phyloP scores from a whole-genome alignment of 345 rosid genomes.

The Linum lewisii region DNA sequence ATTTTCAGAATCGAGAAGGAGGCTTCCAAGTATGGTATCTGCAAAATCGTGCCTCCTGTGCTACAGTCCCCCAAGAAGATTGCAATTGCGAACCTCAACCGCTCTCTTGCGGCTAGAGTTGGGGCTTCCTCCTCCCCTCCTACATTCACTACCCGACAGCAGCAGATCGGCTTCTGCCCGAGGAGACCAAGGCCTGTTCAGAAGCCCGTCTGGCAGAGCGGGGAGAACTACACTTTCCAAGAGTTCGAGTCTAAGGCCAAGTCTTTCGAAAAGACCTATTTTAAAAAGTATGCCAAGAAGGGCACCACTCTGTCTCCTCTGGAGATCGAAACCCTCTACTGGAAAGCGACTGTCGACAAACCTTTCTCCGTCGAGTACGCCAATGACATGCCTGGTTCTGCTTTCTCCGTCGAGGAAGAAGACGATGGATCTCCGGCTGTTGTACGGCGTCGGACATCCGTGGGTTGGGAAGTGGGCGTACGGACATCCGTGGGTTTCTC shows the following conservation, averaged over 20 bases:
- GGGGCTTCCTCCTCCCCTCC: conserved; percentile 33
- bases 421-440: too few species aligned
- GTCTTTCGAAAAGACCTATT: conserved; percentile 53
- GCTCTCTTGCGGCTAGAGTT: conserved; percentile 62
- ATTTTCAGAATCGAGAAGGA: conserved; percentile 92
- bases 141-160: conserved; percentile 96
- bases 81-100: conserved; percentile 60
- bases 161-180: conserved; percentile 99
- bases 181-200: conserved; percentile 78
- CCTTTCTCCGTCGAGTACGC: conserved; percentile 96
- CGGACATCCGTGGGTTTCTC: too few species aligned
- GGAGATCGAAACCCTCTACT: conserved; percentile 80
- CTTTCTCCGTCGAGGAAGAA: conserved; percentile 62
- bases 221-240: conserved; percentile 67
- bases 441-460: too few species aligned
- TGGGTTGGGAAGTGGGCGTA: too few species aligned
- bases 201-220: conserved; percentile 98
- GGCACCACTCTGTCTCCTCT: conserved; percentile 42
- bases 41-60: conserved; percentile 92
- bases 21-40: conserved; percentile 88
- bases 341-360: conserved; percentile 90
- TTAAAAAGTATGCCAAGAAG: conserved; percentile 54
- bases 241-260: conserved; percentile 88
- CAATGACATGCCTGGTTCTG: conserved; percentile 96
- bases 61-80: conserved; percentile 59